Conservation (phyloP, 2,329 filamentous ascomycete species). For the Myriosclerotinia curreyana region DNA sequence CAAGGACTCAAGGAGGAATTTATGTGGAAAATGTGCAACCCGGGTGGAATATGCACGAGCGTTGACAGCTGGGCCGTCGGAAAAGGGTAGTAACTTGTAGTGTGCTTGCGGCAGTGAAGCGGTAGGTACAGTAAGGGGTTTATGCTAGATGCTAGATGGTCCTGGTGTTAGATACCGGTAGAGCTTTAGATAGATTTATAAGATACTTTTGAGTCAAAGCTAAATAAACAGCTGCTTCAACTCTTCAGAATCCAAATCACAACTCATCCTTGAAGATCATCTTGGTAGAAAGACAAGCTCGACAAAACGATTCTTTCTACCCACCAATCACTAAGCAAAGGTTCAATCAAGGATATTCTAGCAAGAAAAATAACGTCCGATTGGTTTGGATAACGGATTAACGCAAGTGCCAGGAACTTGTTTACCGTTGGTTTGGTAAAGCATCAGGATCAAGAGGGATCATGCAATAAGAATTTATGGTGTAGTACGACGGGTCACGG, state of each 20-base stretch:
- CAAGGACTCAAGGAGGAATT: not conserved
- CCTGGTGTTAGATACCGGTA: no score
- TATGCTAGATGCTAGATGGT: no score
- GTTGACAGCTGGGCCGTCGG: conserved; percentile 13
- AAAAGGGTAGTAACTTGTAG: not conserved
- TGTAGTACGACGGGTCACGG: not conserved
- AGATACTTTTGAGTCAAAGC: not conserved
- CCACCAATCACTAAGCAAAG: not conserved
- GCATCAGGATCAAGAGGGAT: conserved; percentile 19
- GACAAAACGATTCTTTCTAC: not conserved
- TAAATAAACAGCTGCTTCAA: not conserved
- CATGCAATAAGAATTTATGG: not conserved
- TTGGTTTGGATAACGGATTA: conserved; percentile 16
- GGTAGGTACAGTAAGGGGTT: conserved; percentile 11
- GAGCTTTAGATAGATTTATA: no score
- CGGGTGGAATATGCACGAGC: conserved; percentile 16
- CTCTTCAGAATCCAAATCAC: conserved; percentile 3
- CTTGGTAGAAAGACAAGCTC: not conserved
- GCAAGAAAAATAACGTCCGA: conserved; percentile 14
- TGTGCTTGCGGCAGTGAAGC: conserved; percentile 15
- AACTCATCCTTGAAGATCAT: not conserved
- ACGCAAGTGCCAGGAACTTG: conserved; percentile 9
- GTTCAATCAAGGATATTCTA: conserved; percentile 5
- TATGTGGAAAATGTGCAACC: conserved; percentile 2
- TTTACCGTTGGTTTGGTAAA: conserved; percentile 23